A percentile compares a stretch with the other conserved stretches of the same genome.
Conservation (phyloP, 305 asterid species). For the Andrographis paniculata region DNA sequence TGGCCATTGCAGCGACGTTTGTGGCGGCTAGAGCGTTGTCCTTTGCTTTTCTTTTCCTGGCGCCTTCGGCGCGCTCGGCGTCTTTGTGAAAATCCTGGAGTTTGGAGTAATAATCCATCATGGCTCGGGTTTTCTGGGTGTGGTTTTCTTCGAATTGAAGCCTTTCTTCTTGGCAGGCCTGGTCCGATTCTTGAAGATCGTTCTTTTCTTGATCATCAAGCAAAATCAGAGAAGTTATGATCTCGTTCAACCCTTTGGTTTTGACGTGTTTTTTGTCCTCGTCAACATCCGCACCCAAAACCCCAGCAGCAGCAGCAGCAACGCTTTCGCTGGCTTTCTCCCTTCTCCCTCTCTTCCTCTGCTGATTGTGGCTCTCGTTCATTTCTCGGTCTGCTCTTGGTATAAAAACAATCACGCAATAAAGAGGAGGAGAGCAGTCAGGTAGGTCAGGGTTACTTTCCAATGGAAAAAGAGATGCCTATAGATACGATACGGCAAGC, state of each 20-base stretch:
- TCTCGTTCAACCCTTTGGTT: slow-evolving; percentile 68
- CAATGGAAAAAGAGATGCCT: slow-evolving; percentile 13
- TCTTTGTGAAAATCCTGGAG: slow-evolving; percentile 33
- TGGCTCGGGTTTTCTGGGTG: slow-evolving; percentile 30
- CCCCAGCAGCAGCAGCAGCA: not conserved
- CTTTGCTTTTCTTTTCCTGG: slow-evolving; percentile 39
- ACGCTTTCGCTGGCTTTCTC: slow-evolving; percentile 4
- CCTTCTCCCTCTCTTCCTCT: slow-evolving; percentile 28
- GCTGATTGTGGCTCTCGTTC: slow-evolving; percentile 3
- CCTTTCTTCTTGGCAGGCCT: slow-evolving; percentile 38
- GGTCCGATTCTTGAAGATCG: slow-evolving; percentile 36
- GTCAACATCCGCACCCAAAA: slow-evolving; percentile 14
- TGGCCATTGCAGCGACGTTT: slow-evolving; percentile 23
- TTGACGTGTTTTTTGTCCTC: slow-evolving; percentile 35
- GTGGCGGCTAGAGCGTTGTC: slow-evolving; percentile 28
- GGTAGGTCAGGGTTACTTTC: slow-evolving; percentile 2
- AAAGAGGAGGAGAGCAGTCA: not conserved
- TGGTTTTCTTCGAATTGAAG: slow-evolving; percentile 43
- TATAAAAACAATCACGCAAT: not conserved
- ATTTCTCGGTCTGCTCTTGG: too few species aligned
- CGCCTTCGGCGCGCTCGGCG: slow-evolving; percentile 33
- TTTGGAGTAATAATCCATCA: slow-evolving; percentile 52
- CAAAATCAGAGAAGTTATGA: slow-evolving; percentile 55
- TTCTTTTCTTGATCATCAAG: slow-evolving; percentile 68
- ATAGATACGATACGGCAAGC: slow-evolving; percentile 28